phyloP scores from a whole-genome alignment of 2,329 filamentous ascomycete genomes.

The Dactylellina haptotyla region DNA sequence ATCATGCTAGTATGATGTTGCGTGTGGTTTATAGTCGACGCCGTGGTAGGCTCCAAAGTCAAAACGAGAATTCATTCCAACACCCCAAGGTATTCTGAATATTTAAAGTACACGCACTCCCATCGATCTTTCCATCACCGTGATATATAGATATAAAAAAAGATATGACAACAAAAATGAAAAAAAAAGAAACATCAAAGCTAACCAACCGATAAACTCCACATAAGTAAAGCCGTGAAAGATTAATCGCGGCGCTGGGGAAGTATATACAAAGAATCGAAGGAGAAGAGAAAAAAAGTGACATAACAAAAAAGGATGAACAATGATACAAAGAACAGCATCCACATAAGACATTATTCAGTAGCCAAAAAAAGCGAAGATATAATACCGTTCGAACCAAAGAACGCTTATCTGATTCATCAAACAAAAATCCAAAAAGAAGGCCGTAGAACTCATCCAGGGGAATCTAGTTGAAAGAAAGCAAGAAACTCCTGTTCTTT shows the following conservation, averaged over 20 bases:
- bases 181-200: slow-evolving; percentile 18
- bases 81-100: slow-evolving; percentile 3
- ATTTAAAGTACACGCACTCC: slow-evolving; percentile 19
- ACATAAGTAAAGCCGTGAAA: slow-evolving; percentile 17
- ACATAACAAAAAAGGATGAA: slow-evolving; percentile 7
- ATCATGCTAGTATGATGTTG: no score
- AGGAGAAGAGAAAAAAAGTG: not conserved
- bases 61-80: slow-evolving; percentile 18
- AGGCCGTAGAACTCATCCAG: slow-evolving; percentile 2
- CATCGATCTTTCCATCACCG: slow-evolving; percentile 1
- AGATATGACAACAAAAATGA: not conserved
- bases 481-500: slow-evolving; percentile 8
- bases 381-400: slow-evolving; percentile 15
- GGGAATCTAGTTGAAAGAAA: slow-evolving; percentile 19
- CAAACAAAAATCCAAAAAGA: slow-evolving; percentile 15
- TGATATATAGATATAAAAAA: slow-evolving; percentile 6
- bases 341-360: slow-evolving; percentile 2
- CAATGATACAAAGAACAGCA: slow-evolving; percentile 1
- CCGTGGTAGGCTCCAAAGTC: slow-evolving; percentile 19
- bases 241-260: not conserved
- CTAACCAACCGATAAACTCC: slow-evolving; percentile 20
- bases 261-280: slow-evolving; percentile 44
- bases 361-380: slow-evolving; percentile 16
- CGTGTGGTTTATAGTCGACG: slow-evolving; percentile 2
- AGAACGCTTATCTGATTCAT: slow-evolving; percentile 31